Evolutionary conservation across 2,329 filamentous ascomycete species (phyloP), one percentile per base, ranked within the genome.

Genomic region (Cladosporium sphaerospermum): DNA sequence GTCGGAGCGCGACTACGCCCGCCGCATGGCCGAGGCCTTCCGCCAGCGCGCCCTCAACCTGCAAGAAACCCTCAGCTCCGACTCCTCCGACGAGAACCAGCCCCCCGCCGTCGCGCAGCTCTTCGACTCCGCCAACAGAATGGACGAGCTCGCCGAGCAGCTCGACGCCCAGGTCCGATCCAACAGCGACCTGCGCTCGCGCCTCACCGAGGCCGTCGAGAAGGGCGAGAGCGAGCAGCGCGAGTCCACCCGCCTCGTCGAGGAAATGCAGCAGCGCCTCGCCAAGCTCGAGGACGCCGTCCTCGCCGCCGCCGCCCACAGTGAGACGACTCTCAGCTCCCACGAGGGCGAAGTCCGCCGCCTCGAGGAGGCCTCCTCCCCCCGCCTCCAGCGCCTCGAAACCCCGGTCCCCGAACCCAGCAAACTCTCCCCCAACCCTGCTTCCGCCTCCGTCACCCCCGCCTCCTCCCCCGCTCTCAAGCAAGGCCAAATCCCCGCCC

Each of bases 221-320:
- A 87, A 89, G 58, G 91, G 92, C 54, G 92, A 97, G 63, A 78
- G 79, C 32, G 89, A 93, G 62, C 91, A 95, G 67, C 84, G 85
- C 64, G 74, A 83, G 55, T 95, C 90, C 57, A 87, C 87, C 11
- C 78, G 83, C 49, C 86, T 88, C 63, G 96, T 99, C 67, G 88
- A 88, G 53, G 79, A 84, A 52, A 82, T 97, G 67, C 91, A 97
- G 68, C 80, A 80, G 57, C 86, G 84, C 54, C 84, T 99, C 53
- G 89, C 87, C 62, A 72, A 75, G 13, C 82, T 96, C 47, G 93
- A 97, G 67, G 91, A 97, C 56, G 82, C 86, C 62, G 81, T 99
- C 18, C 78, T 95, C 51, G 73, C 82, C 16, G 89, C 92, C 1
- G 92, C 97, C 69, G 85, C 89, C 53, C 81, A 86, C 16, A 92